Evolutionary conservation across 805 yeast genomes (phyloP), one percentile per base, ranked within the genome.

Genomic region (Yarrowia sp.): DNA sequence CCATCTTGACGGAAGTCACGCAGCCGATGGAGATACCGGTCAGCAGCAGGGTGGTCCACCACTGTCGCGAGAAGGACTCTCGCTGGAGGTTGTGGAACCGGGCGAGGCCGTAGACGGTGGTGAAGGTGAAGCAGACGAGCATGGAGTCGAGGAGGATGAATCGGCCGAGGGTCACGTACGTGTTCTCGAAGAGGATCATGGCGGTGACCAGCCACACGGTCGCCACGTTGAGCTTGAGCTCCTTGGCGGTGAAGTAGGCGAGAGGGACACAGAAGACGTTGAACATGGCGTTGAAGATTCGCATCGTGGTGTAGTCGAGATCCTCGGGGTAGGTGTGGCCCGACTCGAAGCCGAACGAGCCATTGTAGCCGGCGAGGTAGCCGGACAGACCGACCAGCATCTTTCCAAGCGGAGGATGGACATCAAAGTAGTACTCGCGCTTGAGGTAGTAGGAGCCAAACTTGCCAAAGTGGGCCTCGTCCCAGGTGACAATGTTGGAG

Each of bases 401-500:
- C 74, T 93, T 93, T 21, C 97, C 98, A 68, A 93, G 78, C 1
- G 99, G 99, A 53, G 99, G 99, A 75, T 93, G 99, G 32, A 93
- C 97, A 74, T 93, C 99, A 72, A 90, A 96, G 74, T 92, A 93
- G 72, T 88, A 90, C 69, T 90, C 96, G 68, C 90, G 94, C 68
- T 82, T 85, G 65, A 93, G 78, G 74, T 93, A 93, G 73, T 90
- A 87, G 12, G 97, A 86, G 31, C 97, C 98, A 73, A 93, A 93
- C 73, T 93, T 94, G 58, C 97, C 99, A 74, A 93, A 93, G 77
- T 92, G 97, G 39, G 97, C 97, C 73, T 91, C 97, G 76, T 91
- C 97, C 97, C 97, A 92, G 49, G 90, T 90, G 32, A 92, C 97
- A 62, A 78, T 74, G 61, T 82, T 78, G 66, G 88, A 85, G 59